phyloP scores from a whole-genome alignment of 2,329 filamentous ascomycete genomes.

The Penicillium sp. region DNA sequence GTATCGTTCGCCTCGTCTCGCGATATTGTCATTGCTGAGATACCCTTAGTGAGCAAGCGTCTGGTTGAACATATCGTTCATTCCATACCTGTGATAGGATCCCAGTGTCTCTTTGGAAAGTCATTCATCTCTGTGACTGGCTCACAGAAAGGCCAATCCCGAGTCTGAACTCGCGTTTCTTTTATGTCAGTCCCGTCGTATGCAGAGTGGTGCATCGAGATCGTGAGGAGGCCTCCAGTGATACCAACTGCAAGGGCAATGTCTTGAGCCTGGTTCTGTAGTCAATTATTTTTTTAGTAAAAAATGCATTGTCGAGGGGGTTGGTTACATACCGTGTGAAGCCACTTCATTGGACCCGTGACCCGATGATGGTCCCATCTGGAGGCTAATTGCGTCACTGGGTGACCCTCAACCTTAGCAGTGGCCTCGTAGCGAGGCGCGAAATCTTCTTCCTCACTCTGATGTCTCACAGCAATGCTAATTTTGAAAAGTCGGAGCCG shows the following conservation, averaged over 20 bases:
- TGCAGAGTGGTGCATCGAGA: constrained; percentile 17
- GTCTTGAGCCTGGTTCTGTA: constrained; percentile 19
- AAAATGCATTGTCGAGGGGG: not conserved
- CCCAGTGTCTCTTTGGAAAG: constrained; percentile 22
- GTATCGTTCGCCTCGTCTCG: constrained; percentile 9
- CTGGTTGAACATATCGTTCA: not conserved
- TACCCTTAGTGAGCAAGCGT: not conserved
- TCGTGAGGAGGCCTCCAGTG: constrained; percentile 22
- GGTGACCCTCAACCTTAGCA: constrained; percentile 5
- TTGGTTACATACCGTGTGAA: constrained; percentile 26
- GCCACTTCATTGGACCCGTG: constrained; percentile 32
- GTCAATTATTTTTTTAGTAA: constrained; percentile 6
- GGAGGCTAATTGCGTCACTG: not conserved
- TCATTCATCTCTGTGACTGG: constrained; percentile 6
- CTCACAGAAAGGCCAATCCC: constrained; percentile 22
- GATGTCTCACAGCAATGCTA: constrained; percentile 11
- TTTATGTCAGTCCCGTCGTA: constrained; percentile 14
- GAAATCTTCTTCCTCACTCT: not conserved
- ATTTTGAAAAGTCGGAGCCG: constrained; percentile 27
- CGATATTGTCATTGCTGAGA: constrained; percentile 24
- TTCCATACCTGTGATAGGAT: constrained; percentile 33
- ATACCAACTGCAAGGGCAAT: constrained; percentile 24
- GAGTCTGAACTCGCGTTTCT: constrained; percentile 5
- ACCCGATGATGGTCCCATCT: constrained; percentile 17
- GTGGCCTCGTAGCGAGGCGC: constrained; percentile 5